Base-by-base conservation (phyloP, 306 rosid genomes). In the Erythrophleum fordii region DNA sequence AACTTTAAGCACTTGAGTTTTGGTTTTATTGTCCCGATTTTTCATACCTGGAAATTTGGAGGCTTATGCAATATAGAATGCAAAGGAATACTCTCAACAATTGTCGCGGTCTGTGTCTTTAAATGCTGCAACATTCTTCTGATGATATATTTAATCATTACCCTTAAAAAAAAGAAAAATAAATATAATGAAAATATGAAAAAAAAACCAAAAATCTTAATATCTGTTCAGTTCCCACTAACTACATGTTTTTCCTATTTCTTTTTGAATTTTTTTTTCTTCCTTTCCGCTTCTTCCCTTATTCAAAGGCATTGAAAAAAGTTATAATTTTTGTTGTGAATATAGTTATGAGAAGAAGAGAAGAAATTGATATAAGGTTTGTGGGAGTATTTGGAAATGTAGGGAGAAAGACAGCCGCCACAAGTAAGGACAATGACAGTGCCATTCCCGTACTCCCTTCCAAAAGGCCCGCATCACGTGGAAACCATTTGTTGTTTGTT, bases 391-490 rank as follows among this genome's bases (percentile, higher is more conserved):
- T 53, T 53, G 25, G 26, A 20, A 64, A 64, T 65, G 17, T 18
- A 37, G 28, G 14, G 61, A 35, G 48, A n/a, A 65, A 65, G 72
- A 80, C 85, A 91, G 97, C 97, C 94, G 94, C 95, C 97, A 85
- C 73, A 84, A 84, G 90, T 88, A 92, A 88, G 95, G 97, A 95
- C 97, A 90, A 90, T 62, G 97, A 95, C 97, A 90, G 88, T 91
- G 84, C 93, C 93, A 85, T 90, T 86, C 92, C 85, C 81, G 94
- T 83, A 88, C 94, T 89, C 92, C 72, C 84, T 73, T 87, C 88
- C 89, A 85, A 91, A 86, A 90, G 96, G 89, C 91, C 95, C 94
- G 90, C 94, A 83, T 94, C 97, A 94, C 97, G 97, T 92, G 97
- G 88, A 86, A 80, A 71, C 94, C 87, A 76, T 89, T 83, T 86